Conservation (phyloP, 768 basidiomycete species). For the Leucocoprinus birnbaumii region DNA sequence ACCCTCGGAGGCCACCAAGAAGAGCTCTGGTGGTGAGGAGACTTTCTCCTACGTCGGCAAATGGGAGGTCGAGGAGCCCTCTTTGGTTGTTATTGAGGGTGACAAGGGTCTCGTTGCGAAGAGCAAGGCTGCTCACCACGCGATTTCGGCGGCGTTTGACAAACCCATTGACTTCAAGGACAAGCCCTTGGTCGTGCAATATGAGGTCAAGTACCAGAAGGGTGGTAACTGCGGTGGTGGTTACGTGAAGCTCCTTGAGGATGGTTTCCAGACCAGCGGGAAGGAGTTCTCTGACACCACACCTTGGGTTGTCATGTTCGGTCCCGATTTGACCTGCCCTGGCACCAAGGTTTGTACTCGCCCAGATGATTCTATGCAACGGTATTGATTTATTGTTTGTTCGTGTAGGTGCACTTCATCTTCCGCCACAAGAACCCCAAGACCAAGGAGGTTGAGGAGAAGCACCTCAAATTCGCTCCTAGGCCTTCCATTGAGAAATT, state of each 20-base stretch:
- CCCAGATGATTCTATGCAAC: not conserved
- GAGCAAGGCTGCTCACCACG: constrained; percentile 96
- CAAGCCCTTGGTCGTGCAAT: constrained; percentile 92
- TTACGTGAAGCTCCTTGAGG: constrained; percentile 93
- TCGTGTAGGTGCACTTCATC: constrained; percentile 88
- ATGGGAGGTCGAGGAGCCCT: constrained; percentile 93
- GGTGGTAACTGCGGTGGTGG: constrained; percentile 99
- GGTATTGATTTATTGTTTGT: not conserved
- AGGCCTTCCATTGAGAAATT: constrained; percentile 85
- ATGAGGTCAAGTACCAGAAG: constrained; percentile 99
- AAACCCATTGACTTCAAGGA: constrained; percentile 75
- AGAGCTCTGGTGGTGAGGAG: constrained; percentile 93
- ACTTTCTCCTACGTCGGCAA: constrained; percentile 97
- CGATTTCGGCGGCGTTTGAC: constrained; percentile 91
- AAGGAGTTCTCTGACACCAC: constrained; percentile 94
- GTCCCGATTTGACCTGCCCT: constrained; percentile 92
- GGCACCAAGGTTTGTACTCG: constrained; percentile 72
- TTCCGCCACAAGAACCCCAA: constrained; percentile 97
- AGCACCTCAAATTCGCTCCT: constrained; percentile 84
- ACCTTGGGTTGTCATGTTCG: constrained; percentile 96
- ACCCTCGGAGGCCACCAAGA: constrained; percentile 96
- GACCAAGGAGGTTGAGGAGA: constrained; percentile 93
- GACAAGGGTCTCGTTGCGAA: constrained; percentile 94
- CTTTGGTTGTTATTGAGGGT: constrained; percentile 71
- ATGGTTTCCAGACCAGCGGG: constrained; percentile 90